Percentiles rank a stretch among this genome's conserved stretches.
phyloP scores from a whole-genome alignment of 495 filamentous ascomycete genomes.

The Glutinoglossum americanum region DNA sequence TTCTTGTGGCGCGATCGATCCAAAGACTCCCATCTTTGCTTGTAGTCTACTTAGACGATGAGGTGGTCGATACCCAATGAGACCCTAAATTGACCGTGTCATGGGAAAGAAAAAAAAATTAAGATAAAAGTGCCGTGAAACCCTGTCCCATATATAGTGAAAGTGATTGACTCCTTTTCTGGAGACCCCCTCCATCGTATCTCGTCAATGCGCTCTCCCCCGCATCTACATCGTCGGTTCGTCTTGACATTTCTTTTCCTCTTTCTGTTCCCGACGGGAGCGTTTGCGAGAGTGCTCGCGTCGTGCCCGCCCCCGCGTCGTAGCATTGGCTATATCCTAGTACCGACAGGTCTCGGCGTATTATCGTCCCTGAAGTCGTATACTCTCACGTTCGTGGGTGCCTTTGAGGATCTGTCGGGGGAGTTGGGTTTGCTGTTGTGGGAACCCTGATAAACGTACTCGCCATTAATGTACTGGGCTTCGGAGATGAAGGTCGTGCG shows the following conservation, averaged over 20 bases:
- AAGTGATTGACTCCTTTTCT: neutral
- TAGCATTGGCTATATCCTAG: neutral
- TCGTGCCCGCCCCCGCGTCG: neutral
- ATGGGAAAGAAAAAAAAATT: neutral
- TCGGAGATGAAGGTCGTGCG: constrained; percentile 71
- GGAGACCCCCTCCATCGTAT: neutral
- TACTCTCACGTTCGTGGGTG: neutral
- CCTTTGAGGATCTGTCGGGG: neutral
- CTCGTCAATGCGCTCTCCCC: neutral
- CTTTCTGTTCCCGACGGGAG: neutral
- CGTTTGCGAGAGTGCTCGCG: neutral
- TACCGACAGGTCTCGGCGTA: neutral
- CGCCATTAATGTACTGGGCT: constrained; percentile 76
- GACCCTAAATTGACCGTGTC: neutral
- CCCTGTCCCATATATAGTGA: neutral
- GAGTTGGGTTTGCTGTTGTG: constrained; percentile 1
- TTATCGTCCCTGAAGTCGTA: neutral
- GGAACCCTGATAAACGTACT: constrained; percentile 47
- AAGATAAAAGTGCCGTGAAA: neutral
- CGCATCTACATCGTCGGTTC: neutral
- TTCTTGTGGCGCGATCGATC: neutral
- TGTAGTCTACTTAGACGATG: neutral
- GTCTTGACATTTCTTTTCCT: neutral
- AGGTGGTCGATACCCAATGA: neutral
- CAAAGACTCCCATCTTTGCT: neutral